Evolutionary conservation across 2,329 filamentous ascomycete species (phyloP), one percentile per base, ranked within the genome.

Genomic region (Phialophora verrucosa): DNA sequence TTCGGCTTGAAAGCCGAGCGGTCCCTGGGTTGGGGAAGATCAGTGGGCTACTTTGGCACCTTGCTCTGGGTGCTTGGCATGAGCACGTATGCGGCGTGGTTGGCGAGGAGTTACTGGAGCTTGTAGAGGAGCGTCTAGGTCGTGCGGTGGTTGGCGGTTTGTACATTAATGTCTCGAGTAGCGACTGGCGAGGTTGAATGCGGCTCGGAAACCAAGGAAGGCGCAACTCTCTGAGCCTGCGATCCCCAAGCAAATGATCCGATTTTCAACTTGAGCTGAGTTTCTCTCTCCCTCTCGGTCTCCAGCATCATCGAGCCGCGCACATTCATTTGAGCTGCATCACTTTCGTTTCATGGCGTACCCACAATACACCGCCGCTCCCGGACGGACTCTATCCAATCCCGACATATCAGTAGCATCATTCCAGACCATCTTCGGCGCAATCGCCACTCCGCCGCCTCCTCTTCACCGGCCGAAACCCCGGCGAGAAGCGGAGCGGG

Each of bases 1-100:
- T 59, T 79, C 11, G 80, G 80, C 0, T 49, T 83, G 35, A 73
- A 73, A 61, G 59, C 65, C 2, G 69, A 76, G 32, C 70, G 73
- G 5, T 60, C 72, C 2, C 60, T 71, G 47, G 73, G 73, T 4
- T 58, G 59, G 49, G 75, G 75, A 3, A 66, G 76, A 42, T 63
- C 69, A 12, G 59, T 72, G 0, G 75, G 75, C 7, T 73, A 73
- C 63, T 72, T 69, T 38, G 71, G 72, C 5, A 75, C 72, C 1
- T 64, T 74, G 60, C 69, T 49, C 2, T 71, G 74, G 51, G 27
- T 77, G 29, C 69, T 65, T 14, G 74, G 72, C 1, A 69, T 76
- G 69, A 74, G 64, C 47, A 54, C 51, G 27, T 76, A 74, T 62
- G 70, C 70, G 23, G 71, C 69, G 3, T 75, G 71, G 25, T 68